Conservation (phyloP, 306 rosid genomes). For the Adenanthera pavonina region DNA sequence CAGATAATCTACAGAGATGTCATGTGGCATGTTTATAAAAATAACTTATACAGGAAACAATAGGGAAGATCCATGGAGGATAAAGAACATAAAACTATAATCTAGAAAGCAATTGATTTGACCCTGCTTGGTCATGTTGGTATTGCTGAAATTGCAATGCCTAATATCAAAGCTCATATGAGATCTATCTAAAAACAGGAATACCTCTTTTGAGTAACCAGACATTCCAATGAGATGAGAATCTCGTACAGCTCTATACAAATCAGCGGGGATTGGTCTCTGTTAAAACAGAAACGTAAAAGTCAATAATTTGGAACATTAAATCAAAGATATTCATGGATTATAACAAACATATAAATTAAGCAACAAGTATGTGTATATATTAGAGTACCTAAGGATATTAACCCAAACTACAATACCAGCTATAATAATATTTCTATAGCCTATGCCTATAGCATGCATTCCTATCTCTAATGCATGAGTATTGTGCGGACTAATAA, state of each 20-base stretch:
- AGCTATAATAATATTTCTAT: neutral
- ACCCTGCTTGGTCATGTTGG: neutral
- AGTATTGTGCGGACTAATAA: neutral
- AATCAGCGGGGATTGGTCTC: conserved; percentile 83
- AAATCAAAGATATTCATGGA: conserved; percentile 26
- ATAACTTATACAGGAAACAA: neutral
- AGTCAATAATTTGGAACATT: conserved; percentile 16
- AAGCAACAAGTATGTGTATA: neutral
- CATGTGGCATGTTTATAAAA: neutral
- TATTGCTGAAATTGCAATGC: neutral
- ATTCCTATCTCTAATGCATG: neutral
- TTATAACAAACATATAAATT: neutral
- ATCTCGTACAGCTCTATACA: conserved; percentile 75
- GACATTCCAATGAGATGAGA: conserved; percentile 86
- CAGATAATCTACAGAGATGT: conserved; percentile 14
- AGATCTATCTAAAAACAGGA: conserved; percentile 33
- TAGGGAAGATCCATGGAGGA: neutral
- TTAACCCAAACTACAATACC: neutral
- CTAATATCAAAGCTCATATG: conserved; percentile 3
- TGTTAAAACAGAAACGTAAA: conserved; percentile 45
- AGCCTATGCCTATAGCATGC: neutral
- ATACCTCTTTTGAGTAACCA: conserved; percentile 94
- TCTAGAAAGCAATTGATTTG: neutral
- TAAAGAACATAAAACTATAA: neutral
- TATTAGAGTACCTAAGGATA: neutral